Percentiles rank a stretch among this genome's conserved stretches.
phyloP scores from a whole-genome alignment of 148 eudicot species.

The Arctostaphylos glauca region DNA sequence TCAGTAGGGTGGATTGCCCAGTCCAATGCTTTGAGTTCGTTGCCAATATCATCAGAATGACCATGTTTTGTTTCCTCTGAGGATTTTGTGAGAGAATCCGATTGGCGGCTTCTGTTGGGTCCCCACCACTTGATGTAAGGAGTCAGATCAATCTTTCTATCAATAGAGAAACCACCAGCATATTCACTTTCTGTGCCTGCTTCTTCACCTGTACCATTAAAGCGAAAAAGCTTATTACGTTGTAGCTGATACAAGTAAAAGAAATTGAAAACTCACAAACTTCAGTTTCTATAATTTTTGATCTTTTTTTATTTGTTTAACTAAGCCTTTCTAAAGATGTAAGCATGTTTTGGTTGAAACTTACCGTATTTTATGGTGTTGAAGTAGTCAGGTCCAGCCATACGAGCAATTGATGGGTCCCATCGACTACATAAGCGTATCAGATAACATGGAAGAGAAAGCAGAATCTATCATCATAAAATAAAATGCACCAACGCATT shows the following conservation, averaged over 20 bases:
- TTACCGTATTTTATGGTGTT: conserved; percentile 65
- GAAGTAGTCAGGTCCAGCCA: conserved; percentile 67
- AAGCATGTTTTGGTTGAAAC: conserved; percentile 4
- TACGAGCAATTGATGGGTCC: conserved; percentile 73
- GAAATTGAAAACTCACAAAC: not conserved
- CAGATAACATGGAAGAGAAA: conserved; percentile 10
- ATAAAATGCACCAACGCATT: not conserved
- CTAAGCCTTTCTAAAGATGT: not conserved
- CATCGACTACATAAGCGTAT: conserved; percentile 51
- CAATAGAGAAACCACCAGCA: conserved; percentile 59
- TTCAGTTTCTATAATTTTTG: not conserved
- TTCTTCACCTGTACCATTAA: conserved; percentile 62
- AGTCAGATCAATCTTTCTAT: conserved; percentile 88
- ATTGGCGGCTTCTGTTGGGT: conserved; percentile 49
- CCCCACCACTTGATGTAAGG: conserved; percentile 96
- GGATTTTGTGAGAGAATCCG: conserved; percentile 49
- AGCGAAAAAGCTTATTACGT: not conserved
- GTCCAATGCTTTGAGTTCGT: conserved; percentile 74
- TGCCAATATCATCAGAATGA: conserved; percentile 59
- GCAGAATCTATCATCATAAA: conserved; percentile 15
- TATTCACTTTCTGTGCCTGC: conserved; percentile 55
- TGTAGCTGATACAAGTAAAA: not conserved
- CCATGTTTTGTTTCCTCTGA: conserved; percentile 55
- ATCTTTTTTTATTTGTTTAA: too few species aligned
- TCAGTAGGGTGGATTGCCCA: conserved; percentile 56